Conservation (phyloP, 2,329 filamentous ascomycete genomes). For the Penicillium freii region DNA sequence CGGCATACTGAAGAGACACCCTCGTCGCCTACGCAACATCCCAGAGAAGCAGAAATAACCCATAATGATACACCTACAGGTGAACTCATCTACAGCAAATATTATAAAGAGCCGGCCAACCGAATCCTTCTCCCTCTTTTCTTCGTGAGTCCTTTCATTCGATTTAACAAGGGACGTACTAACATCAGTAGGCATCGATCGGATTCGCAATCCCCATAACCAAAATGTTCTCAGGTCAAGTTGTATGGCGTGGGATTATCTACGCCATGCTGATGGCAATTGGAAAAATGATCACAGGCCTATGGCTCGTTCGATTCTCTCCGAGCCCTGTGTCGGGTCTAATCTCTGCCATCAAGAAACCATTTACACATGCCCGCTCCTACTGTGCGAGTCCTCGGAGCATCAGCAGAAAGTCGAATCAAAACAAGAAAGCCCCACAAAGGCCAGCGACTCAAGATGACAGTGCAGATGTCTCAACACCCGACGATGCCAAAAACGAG, state of each 20-base stretch:
- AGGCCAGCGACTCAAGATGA: background rate
- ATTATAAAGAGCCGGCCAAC: conserved; percentile 47
- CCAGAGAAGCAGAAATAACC: background rate
- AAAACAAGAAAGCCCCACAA: background rate
- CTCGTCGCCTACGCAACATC: background rate
- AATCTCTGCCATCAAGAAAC: conserved; percentile 1
- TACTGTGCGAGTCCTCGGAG: conserved; percentile 3
- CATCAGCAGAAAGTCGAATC: background rate
- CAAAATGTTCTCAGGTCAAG: conserved; percentile 61
- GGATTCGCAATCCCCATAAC: conserved; percentile 77
- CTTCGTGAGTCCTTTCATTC: conserved; percentile 54
- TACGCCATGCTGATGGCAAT: conserved; percentile 70
- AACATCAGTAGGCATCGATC: conserved; percentile 51
- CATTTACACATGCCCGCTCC: conserved; percentile 1
- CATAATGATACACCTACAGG: conserved; percentile 21
- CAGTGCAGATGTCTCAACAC: no score
- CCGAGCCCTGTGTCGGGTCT: conserved; percentile 11
- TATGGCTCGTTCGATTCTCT: conserved; percentile 54
- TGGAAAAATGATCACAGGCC: conserved; percentile 59
- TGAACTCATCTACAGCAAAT: conserved; percentile 44
- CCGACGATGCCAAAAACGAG: background rate
- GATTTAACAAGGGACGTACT: background rate
- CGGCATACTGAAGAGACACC: background rate
- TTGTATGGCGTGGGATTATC: conserved; percentile 71
- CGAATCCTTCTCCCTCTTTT: conserved; percentile 68